phyloP scores from a whole-genome alignment of 2,329 filamentous ascomycete species.

The Botrytis deweyae region DNA sequence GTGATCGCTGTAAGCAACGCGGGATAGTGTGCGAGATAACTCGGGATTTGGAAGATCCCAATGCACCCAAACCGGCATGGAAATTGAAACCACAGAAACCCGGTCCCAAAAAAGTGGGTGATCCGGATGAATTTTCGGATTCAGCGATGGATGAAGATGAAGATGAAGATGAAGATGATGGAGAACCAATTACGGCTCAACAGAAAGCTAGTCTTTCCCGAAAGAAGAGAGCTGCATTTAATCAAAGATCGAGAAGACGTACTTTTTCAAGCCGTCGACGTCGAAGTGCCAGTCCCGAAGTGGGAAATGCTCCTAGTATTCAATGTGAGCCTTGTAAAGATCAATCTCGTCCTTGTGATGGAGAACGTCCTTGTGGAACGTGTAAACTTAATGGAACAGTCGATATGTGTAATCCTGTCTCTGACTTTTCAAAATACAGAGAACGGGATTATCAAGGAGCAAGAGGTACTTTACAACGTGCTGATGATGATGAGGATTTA shows the following conservation, averaged over 20 bases:
- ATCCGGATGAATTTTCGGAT: background rate
- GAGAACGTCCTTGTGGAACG: background rate
- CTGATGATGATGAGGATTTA: background rate
- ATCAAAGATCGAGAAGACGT: background rate
- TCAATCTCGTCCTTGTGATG: conserved; percentile 9
- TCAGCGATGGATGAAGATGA: background rate
- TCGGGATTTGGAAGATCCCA: background rate
- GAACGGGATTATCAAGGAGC: background rate
- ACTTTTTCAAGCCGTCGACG: background rate
- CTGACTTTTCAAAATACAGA: background rate
- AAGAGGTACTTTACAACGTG: background rate
- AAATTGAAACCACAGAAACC: background rate
- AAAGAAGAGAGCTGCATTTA: background rate
- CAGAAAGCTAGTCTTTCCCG: background rate
- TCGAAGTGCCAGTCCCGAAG: background rate
- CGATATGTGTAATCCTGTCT: background rate
- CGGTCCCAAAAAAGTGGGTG: background rate
- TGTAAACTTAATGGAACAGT: background rate
- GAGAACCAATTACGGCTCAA: background rate
- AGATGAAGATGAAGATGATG: background rate
- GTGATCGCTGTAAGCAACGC: conserved; percentile 1
- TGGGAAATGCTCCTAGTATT: background rate
- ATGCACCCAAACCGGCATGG: background rate
- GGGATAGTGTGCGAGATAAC: conserved; percentile 3
- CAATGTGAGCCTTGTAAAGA: background rate